Percentiles rank a stretch among this genome's conserved stretches.
Conservation (phyloP, 345 rosid genomes). For the Barbarea vulgaris region DNA sequence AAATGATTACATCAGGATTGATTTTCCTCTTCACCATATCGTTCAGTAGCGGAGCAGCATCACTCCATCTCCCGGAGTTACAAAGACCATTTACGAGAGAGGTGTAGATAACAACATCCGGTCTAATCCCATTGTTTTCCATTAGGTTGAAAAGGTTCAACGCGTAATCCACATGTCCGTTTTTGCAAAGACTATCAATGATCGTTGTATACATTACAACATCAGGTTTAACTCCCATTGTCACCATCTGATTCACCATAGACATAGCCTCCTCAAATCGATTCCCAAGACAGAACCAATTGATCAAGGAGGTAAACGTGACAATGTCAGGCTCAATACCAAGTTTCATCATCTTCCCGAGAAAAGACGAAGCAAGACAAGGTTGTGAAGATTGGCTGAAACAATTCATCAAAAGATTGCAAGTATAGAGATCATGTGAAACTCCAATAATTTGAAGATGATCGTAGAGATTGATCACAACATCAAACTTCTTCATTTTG, state of each 20-base stretch:
- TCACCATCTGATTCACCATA: constrained; percentile 21
- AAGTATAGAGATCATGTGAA: constrained; percentile 30
- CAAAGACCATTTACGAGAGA: constrained; percentile 27
- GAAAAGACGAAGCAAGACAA: constrained; percentile 1
- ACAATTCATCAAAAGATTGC: constrained; percentile 26
- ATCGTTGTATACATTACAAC: constrained; percentile 29
- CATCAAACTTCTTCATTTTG: constrained; percentile 28
- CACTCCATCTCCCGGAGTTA: constrained; percentile 25
- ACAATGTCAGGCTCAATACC: constrained; percentile 28
- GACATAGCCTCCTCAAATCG: constrained; percentile 11
- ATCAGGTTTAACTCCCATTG: constrained; percentile 11
- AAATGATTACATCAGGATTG: constrained; percentile 27
- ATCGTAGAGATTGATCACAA: constrained; percentile 22
- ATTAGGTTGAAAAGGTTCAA: constrained; percentile 23
- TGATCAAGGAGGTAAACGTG: constrained; percentile 23
- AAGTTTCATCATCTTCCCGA: constrained; percentile 40
- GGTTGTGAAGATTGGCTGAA: constrained; percentile 21
- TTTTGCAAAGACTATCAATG: constrained; percentile 33
- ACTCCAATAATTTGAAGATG: constrained; percentile 8
- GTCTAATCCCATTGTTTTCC: constrained; percentile 21
- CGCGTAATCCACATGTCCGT: constrained; percentile 19
- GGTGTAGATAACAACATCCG: constrained; percentile 26
- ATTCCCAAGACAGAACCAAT: constrained; percentile 17
- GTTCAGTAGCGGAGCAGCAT: neutral
- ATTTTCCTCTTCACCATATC: constrained; percentile 25